Evolutionary conservation across 2,329 filamentous ascomycete species (phyloP).

Genomic region (Mycogone perniciosa): DNA sequence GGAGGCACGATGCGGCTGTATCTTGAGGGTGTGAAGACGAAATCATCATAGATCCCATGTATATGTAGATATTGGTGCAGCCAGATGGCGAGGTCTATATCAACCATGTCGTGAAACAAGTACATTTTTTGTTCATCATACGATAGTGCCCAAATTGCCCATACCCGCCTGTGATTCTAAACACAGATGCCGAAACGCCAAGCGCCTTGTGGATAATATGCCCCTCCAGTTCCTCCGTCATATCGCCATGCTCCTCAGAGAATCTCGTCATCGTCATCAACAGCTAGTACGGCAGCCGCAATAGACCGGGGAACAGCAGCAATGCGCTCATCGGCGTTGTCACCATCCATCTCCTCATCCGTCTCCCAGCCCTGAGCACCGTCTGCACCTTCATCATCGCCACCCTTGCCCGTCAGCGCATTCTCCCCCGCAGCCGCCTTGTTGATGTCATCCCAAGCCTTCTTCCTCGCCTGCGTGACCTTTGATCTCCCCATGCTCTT

Average conservation of each 20-base stretch:
- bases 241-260: constrained; percentile 18
- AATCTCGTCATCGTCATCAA: constrained; percentile 29
- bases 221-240: neutral
- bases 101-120: neutral
- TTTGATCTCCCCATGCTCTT: constrained; percentile 46
- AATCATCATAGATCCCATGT: constrained; percentile 3
- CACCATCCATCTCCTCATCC: constrained; percentile 32
- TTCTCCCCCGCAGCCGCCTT: constrained; percentile 24
- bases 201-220: neutral
- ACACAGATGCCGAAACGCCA: constrained; percentile 5
- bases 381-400: constrained; percentile 18
- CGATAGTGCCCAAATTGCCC: neutral
- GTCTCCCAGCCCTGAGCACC: constrained; percentile 23
- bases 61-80: constrained; percentile 14
- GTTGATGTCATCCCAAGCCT: constrained; percentile 56
- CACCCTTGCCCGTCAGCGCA: constrained; percentile 19
- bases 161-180: neutral
- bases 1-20: constrained; percentile 38
- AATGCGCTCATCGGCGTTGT: constrained; percentile 5
- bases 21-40: constrained; percentile 30
- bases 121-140: neutral
- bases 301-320: neutral
- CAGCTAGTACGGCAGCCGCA: constrained; percentile 10
- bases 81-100: constrained; percentile 17
- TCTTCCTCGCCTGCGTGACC: constrained; percentile 42